A percentile compares a stretch with the other conserved stretches of the same genome.
Conservation (phyloP, 2,329 filamentous ascomycete genomes). For the Fusarium sp. region DNA sequence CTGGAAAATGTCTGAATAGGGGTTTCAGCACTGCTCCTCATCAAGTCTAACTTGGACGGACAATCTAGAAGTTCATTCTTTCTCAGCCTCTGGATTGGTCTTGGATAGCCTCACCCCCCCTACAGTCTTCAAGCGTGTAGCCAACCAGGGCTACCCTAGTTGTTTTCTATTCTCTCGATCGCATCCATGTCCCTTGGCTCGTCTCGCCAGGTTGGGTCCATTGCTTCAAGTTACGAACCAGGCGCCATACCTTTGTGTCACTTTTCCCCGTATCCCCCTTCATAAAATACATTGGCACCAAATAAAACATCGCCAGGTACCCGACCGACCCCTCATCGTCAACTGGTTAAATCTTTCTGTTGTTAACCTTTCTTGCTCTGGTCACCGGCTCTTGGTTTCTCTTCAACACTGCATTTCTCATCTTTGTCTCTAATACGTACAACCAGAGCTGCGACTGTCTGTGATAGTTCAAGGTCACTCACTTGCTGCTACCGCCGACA, state of each 20-base stretch:
- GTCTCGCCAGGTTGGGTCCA: constrained; percentile 45
- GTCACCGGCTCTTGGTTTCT: constrained; percentile 15
- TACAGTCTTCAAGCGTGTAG: constrained; percentile 10
- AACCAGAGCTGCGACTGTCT: constrained; percentile 8
- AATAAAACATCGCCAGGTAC: constrained; percentile 48
- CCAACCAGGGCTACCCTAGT: constrained; percentile 36
- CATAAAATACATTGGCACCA: constrained; percentile 47
- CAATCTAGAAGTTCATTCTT: constrained; percentile 18
- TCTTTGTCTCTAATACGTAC: constrained; percentile 17
- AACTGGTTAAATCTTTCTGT: constrained; percentile 27
- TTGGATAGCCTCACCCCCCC: constrained; percentile 36
- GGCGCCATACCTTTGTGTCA: constrained; percentile 46
- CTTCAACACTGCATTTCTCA: constrained; percentile 7
- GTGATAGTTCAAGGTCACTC: constrained; percentile 9
- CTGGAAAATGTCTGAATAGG: constrained; percentile 7
- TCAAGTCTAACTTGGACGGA: constrained; percentile 1
- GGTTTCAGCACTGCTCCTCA: constrained; percentile 19
- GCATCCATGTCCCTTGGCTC: constrained; percentile 43
- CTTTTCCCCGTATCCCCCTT: constrained; percentile 48
- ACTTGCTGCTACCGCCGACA: constrained; percentile 37
- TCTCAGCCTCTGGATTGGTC: constrained; percentile 19
- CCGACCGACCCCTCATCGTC: constrained; percentile 45
- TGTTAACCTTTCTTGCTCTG: constrained; percentile 19
- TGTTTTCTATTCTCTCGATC: constrained; percentile 38
- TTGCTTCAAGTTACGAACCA: constrained; percentile 49